These are phyloP conservation scores for Alternaria arbusti DNA, from an alignment of 2,329 filamentous ascomycete species.

Conservation along the genomic window DNA sequence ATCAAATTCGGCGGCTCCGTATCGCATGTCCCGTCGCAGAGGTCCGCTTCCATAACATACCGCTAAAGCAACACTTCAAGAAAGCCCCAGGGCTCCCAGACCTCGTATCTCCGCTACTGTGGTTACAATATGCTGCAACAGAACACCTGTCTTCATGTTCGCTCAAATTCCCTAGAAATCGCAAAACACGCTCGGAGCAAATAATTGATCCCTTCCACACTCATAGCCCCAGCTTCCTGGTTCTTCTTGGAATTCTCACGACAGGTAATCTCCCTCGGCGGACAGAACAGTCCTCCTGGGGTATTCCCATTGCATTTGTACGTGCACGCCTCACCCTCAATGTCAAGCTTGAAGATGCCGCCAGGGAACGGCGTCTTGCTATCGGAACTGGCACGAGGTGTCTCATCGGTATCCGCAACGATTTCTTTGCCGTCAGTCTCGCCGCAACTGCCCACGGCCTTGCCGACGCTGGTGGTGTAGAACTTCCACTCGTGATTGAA, in stretches of 20 bases:
- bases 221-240: background rate
- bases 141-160: no score
- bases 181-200: background rate
- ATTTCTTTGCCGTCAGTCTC: background rate
- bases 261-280: background rate
- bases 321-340: background rate
- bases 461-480: background rate
- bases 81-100: no score
- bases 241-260: background rate
- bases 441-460: background rate
- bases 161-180: no score
- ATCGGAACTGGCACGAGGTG: background rate
- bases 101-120: no score
- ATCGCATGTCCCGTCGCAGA: no score
- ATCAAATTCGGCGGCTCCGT: no score
- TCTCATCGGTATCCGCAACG: background rate
- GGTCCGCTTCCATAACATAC: no score
- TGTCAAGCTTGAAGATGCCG: background rate
- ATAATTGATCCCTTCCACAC: background rate
- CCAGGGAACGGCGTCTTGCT: background rate
- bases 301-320: background rate
- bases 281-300: background rate
- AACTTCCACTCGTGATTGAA: background rate
- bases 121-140: no score
- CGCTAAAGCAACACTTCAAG: no score